Percentiles rank a stretch among this genome's conserved stretches.
Conservation (phyloP, 78 protist species). For the Isochrysis galbana region DNA sequence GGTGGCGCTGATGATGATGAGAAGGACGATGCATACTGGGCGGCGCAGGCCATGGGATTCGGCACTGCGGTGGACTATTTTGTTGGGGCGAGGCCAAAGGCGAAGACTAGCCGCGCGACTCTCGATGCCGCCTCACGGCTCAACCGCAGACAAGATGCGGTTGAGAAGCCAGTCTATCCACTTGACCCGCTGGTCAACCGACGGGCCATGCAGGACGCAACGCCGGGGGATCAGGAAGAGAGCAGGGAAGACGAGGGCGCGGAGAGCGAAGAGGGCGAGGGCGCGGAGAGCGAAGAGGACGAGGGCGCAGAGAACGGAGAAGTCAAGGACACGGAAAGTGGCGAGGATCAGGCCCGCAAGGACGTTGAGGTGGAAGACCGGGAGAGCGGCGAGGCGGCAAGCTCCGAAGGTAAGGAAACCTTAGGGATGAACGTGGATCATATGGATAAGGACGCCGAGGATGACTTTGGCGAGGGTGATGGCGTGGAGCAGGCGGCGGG, state of each 20-base stretch:
- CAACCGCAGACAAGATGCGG: not conserved
- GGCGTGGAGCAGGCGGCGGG: not conserved
- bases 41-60: not conserved
- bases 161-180: too few species aligned
- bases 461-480: not conserved
- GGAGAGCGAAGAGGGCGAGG: not conserved
- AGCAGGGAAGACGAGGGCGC: not conserved
- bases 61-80: not conserved
- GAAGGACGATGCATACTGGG: not conserved
- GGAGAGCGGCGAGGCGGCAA: not conserved
- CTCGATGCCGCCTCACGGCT: not conserved
- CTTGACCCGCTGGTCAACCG: too few species aligned
- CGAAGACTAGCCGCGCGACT: not conserved
- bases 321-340: not conserved
- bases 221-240: not conserved
- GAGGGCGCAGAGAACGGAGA: not conserved
- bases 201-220: not conserved
- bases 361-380: too few species aligned
- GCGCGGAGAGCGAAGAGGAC: not conserved
- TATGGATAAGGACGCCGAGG: not conserved
- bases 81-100: too few species aligned
- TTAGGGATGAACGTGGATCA: not conserved
- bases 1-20: not conserved
- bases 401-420: not conserved
- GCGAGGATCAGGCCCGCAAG: not conserved